Base-by-base conservation (phyloP, 2,329 filamentous ascomycete genomes). In the Colletotrichum chlorophyti region DNA sequence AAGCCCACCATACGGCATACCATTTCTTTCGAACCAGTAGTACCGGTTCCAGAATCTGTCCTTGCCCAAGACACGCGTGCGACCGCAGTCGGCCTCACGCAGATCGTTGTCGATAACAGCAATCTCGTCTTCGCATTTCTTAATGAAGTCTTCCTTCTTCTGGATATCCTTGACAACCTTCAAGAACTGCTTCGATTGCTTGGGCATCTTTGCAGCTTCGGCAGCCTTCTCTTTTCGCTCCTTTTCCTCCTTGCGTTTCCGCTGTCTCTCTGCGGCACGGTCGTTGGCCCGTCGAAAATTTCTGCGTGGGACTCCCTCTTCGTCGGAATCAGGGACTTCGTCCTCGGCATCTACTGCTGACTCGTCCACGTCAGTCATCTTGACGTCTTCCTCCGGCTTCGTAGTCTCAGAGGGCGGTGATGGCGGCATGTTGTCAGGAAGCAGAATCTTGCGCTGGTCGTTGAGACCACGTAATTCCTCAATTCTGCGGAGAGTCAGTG, bases 1-100 rank as follows among this genome's bases (percentile, higher is more conserved):
- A 53, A 97, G 81, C 5, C 95, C 95, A 27, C 84, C 92, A 68
- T 94, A 97, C 0, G 95, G 95, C 93, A 98, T 98, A 21, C 93
- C 95, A 69, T 98, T 99, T 62, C 94, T 89, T 75, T 99, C 95
- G 72, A 98, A 97, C 94, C 95, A 99, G 80, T 96, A 98, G 75
- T 98, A 99, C 51, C 94, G 87, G 74, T 99, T 98, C 87, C 94
- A 97, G 80, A 97, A 99, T 40, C 95, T 87, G 74, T 99, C 95
- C 72, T 95, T 94, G 60, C 95, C 95, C 23, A 99, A 81, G 15
- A 94, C 87, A 62, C 91, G 88, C 15, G 93, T 97, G 61, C 95
- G 89, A 31, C 93, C 91, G 67, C 94, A 97, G 73, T 97, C 91
- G 35, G 93, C 93, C 74, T 98, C 94, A 49, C 95, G 90, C 41